Evolutionary conservation across 2,329 filamentous ascomycete species (phyloP).

Genomic region (Magnaporthiopsis rhizophila): DNA sequence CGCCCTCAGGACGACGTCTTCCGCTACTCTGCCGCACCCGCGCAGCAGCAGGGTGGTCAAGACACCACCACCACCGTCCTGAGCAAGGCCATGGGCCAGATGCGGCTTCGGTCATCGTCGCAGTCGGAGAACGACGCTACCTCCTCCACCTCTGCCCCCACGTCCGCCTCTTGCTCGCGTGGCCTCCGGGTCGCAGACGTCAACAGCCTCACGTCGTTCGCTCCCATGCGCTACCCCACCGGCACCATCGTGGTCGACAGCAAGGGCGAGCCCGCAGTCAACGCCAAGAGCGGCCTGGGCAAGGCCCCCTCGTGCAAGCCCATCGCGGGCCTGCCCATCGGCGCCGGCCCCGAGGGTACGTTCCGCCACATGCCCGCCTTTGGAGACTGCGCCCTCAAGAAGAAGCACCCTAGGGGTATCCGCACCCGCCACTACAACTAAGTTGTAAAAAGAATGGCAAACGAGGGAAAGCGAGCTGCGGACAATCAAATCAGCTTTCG

Average conservation of each 20-base stretch:
- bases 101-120: neutral
- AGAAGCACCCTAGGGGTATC: constrained; percentile 1
- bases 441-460: neutral
- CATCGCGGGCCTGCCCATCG: constrained; percentile 30
- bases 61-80: neutral
- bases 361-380: constrained; percentile 10
- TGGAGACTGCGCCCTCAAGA: constrained; percentile 6
- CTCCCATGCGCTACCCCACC: neutral
- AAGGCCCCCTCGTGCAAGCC: constrained; percentile 10
- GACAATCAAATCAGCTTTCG: neutral
- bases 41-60: neutral
- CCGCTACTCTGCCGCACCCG: neutral
- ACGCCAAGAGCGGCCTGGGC: neutral
- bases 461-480: too few relatives aligned
- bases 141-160: too few relatives aligned
- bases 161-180: neutral
- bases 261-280: neutral
- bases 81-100: neutral
- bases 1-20: neutral
- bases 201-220: neutral
- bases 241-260: neutral
- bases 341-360: constrained; percentile 31
- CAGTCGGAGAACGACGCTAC: too few relatives aligned
- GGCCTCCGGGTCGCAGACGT: neutral
- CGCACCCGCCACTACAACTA: constrained; percentile 5